Conservation (phyloP, 768 basidiomycete species). For the Rickenella mellea region DNA sequence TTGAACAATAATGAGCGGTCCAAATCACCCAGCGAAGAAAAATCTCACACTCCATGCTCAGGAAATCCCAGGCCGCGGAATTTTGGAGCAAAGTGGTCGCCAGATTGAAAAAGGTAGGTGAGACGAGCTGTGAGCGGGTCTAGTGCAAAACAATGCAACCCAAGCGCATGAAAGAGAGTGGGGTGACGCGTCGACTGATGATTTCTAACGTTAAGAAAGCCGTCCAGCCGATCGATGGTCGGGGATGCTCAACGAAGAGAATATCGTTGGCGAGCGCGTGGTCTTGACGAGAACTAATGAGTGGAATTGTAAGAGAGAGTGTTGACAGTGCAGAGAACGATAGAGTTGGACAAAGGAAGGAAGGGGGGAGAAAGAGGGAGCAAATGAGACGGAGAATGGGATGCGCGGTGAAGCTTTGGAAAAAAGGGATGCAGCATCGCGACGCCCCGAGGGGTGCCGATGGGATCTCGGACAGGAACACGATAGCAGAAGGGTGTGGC, state of each 20-base stretch:
- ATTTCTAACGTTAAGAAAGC: no score
- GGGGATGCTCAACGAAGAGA: background rate
- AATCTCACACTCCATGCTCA: conserved; percentile 1
- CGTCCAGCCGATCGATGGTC: background rate
- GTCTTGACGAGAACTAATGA: background rate
- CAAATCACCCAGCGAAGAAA: no score
- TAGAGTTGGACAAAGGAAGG: background rate
- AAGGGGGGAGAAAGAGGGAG: background rate
- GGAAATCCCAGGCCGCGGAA: conserved; percentile 1
- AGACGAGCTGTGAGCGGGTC: no score
- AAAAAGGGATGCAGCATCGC: background rate
- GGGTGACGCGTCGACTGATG: no score
- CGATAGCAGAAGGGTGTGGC: background rate
- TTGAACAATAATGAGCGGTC: background rate
- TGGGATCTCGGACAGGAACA: background rate
- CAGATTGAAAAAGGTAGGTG: background rate
- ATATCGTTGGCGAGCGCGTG: background rate
- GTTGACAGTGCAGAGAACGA: background rate
- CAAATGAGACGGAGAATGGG: background rate
- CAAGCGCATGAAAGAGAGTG: no score
- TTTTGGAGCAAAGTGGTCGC: background rate
- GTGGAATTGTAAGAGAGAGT: background rate
- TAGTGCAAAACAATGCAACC: no score
- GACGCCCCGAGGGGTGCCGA: background rate
- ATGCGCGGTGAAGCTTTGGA: background rate